Conservation (phyloP, 139 green algal species). For the Coccomyxa sp. region DNA sequence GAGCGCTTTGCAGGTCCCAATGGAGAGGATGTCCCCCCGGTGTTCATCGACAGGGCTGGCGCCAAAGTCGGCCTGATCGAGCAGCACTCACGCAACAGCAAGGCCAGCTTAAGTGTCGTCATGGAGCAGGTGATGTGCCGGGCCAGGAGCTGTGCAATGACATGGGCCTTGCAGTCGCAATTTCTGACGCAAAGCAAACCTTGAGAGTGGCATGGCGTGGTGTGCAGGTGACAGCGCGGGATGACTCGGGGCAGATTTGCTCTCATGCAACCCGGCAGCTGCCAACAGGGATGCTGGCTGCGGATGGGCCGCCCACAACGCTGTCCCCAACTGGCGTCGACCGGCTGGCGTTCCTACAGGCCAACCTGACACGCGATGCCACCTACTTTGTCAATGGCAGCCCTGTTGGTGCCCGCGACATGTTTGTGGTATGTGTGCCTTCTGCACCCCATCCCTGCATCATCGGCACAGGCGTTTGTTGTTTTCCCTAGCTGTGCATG, state of each 20-base stretch:
- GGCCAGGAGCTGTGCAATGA: conserved; percentile 51
- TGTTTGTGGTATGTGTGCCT: conserved; percentile 41
- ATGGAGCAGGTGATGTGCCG: conserved; percentile 68
- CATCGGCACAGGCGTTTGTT: neutral
- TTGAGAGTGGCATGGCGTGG: neutral
- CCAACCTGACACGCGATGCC: conserved; percentile 67
- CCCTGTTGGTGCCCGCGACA: conserved; percentile 65
- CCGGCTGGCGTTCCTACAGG: conserved; percentile 58
- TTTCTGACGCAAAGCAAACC: too few species aligned
- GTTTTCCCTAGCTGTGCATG: too few species aligned
- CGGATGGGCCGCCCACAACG: conserved; percentile 71
- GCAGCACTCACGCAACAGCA: conserved; percentile 49
- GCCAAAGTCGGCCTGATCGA: conserved; percentile 67
- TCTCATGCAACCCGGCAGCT: conserved; percentile 41
- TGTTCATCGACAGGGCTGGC: conserved; percentile 91
- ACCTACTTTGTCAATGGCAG: conserved; percentile 70
- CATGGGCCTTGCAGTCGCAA: too few species aligned
- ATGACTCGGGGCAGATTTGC: neutral
- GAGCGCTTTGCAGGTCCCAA: conserved; percentile 26
- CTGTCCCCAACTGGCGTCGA: conserved; percentile 76
- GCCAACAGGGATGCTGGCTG: conserved; percentile 23
- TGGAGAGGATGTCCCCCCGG: conserved; percentile 78
- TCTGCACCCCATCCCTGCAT: neutral
- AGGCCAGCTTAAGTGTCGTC: conserved; percentile 57
- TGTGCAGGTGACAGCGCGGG: conserved; percentile 10